A percentile compares a stretch with the other conserved stretches of the same genome.
Evolutionary conservation across 1,139 yeast species (phyloP).

Genomic region (Yamadazyma dushanensis): DNA sequence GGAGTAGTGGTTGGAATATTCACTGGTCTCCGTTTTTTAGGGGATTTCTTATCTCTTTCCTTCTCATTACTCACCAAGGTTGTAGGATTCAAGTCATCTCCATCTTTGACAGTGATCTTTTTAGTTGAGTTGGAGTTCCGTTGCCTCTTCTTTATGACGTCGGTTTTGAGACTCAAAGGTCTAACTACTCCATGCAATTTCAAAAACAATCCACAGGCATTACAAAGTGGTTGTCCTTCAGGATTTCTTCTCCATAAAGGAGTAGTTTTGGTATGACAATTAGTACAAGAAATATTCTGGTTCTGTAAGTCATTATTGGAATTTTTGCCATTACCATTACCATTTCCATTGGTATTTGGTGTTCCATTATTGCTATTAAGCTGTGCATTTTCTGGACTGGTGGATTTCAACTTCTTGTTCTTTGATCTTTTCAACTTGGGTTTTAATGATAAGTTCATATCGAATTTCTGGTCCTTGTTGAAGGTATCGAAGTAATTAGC

Average conservation of each 20-base stretch:
- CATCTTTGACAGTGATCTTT: conserved; percentile 23
- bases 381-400: conserved; percentile 9
- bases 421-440: conserved; percentile 16
- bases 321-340: neutral
- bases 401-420: conserved; percentile 12
- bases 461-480: conserved; percentile 11
- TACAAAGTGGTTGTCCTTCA: conserved; percentile 56
- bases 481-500: conserved; percentile 14
- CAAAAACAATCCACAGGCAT: conserved; percentile 59
- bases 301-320: conserved; percentile 9
- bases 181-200: conserved; percentile 60
- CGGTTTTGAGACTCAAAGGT: conserved; percentile 57
- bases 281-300: conserved; percentile 32
- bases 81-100: conserved; percentile 41
- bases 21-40: conserved; percentile 16
- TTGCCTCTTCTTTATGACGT: conserved; percentile 55
- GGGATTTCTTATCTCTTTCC: conserved; percentile 15
- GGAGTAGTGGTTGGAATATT: conserved; percentile 9
- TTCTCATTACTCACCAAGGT: conserved; percentile 16
- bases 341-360: neutral
- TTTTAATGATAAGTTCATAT: conserved; percentile 11
- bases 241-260: conserved; percentile 63
- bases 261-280: conserved; percentile 56
- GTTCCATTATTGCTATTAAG: neutral
- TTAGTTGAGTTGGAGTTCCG: conserved; percentile 14